Percentiles rank a stretch among this genome's conserved stretches.
These are phyloP conservation scores for Graphium sp. DNA, from an alignment of 2,329 filamentous ascomycete genomes.

Conservation along the genomic window DNA sequence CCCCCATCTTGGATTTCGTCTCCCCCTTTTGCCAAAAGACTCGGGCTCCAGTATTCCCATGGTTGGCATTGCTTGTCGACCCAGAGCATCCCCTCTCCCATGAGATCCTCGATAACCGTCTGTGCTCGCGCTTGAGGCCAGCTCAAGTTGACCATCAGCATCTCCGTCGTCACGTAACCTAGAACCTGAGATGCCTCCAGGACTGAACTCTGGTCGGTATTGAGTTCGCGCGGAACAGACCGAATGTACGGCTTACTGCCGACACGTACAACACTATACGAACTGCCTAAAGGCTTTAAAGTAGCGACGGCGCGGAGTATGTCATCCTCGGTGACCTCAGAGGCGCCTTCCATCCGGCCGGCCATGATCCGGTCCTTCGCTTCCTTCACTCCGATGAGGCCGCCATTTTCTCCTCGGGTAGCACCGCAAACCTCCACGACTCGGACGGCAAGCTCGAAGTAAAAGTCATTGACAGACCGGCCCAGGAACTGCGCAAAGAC, in stretches of 20 bases:
- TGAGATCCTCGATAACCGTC: conserved; percentile 78
- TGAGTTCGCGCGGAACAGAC: conserved; percentile 87
- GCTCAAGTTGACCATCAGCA: conserved; percentile 70
- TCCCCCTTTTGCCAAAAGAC: conserved; percentile 42
- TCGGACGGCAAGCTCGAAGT: conserved; percentile 91
- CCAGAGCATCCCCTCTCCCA: conserved; percentile 85
- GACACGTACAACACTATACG: conserved; percentile 71
- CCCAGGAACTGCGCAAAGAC: conserved; percentile 91
- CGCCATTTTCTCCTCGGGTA: conserved; percentile 81
- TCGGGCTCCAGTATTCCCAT: conserved; percentile 85
- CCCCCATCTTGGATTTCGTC: conserved; percentile 7
- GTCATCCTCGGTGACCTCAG: conserved; percentile 81
- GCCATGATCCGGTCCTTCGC: conserved; percentile 59
- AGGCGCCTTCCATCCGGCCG: conserved; percentile 57
- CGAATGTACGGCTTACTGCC: conserved; percentile 78
- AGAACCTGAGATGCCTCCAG: conserved; percentile 82
- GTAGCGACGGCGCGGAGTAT: conserved; percentile 78
- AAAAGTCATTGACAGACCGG: conserved; percentile 89
- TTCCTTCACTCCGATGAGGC: conserved; percentile 71
- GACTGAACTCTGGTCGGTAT: conserved; percentile 82
- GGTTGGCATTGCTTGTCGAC: conserved; percentile 67
- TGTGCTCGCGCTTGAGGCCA: conserved; percentile 78
- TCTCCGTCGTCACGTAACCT: conserved; percentile 77
- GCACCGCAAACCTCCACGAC: conserved; percentile 85
- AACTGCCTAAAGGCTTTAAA: conserved; percentile 71